These are phyloP conservation scores for Diaporthe sp. DNA, from an alignment of 2,329 filamentous ascomycete genomes.

Conservation along the genomic window DNA sequence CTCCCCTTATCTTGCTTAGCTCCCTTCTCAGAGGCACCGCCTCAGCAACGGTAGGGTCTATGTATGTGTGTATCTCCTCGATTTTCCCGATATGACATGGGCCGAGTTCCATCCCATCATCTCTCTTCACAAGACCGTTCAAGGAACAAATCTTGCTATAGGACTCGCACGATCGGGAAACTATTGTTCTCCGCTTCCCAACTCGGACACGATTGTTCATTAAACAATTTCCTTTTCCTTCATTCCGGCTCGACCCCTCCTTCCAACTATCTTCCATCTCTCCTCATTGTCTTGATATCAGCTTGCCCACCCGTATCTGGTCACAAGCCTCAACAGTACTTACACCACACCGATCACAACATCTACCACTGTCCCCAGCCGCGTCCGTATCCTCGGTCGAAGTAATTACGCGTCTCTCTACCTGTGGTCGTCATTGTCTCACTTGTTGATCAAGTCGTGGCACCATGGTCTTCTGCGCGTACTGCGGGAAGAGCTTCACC, in stretches of 20 bases:
- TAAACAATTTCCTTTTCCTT: slow-evolving; percentile 32
- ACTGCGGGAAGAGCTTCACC: slow-evolving; percentile 68
- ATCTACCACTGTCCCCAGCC: slow-evolving; percentile 38
- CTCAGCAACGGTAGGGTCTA: slow-evolving; percentile 2
- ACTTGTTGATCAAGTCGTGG: slow-evolving; percentile 36
- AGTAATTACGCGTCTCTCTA: slow-evolving; percentile 22
- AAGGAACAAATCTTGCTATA: slow-evolving; percentile 13
- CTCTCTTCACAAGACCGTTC: neutral
- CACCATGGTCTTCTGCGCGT: slow-evolving; percentile 63
- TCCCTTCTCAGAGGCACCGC: slow-evolving; percentile 30
- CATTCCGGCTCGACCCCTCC: neutral
- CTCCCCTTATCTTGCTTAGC: slow-evolving; percentile 11
- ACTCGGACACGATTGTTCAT: slow-evolving; percentile 10
- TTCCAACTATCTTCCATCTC: neutral
- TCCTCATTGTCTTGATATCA: neutral
- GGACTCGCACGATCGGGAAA: neutral
- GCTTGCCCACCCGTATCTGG: neutral
- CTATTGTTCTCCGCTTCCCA: slow-evolving; percentile 30
- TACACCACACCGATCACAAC: slow-evolving; percentile 40
- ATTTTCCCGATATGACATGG: slow-evolving; percentile 31
- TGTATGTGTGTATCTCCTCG: slow-evolving; percentile 27
- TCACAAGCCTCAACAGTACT: slow-evolving; percentile 25
- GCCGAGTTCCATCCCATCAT: slow-evolving; percentile 28
- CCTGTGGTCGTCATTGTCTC: slow-evolving; percentile 33
- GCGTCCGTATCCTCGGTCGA: slow-evolving; percentile 24